Conservation (phyloP, 2,329 filamentous ascomycete genomes). For the Ceratocystis alfenasii region DNA sequence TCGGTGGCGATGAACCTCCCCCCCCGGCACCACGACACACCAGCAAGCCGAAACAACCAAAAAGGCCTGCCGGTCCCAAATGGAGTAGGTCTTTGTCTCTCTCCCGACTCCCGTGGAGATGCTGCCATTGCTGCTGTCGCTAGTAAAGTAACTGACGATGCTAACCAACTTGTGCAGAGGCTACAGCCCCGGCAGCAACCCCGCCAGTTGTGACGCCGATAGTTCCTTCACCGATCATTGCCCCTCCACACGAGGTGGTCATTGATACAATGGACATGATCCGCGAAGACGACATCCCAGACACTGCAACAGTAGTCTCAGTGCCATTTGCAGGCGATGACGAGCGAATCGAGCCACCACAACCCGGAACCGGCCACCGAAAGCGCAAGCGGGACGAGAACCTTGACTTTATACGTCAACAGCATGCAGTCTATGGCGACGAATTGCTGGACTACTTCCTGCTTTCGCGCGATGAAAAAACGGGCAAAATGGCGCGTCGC, state of each 20-base stretch:
- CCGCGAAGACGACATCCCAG: conserved; percentile 66
- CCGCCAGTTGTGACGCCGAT: conserved; percentile 6
- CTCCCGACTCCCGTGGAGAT: not conserved
- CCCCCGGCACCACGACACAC: conserved; percentile 89
- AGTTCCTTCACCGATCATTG: conserved; percentile 9
- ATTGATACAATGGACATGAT: conserved; percentile 27
- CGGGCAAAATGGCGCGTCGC: conserved; percentile 43
- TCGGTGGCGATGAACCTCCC: conserved; percentile 72
- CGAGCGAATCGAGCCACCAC: conserved; percentile 55
- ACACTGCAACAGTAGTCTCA: conserved; percentile 71
- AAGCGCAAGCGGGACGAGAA: conserved; percentile 65
- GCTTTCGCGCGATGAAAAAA: conserved; percentile 64
- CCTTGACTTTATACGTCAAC: conserved; percentile 57
- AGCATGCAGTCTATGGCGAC: conserved; percentile 84
- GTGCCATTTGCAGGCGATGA: conserved; percentile 79
- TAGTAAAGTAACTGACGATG: not conserved
- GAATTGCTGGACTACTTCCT: conserved; percentile 94
- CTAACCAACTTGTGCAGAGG: not conserved
- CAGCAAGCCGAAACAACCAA: conserved; percentile 69
- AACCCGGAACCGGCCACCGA: conserved; percentile 26
- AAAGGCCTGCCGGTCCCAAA: conserved; percentile 53
- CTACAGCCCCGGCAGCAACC: conserved; percentile 28
- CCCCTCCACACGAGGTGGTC: conserved; percentile 19
- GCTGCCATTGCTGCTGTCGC: not conserved
- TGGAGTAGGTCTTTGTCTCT: conserved; percentile 30